Evolutionary conservation across 1,139 yeast species (phyloP), one percentile per base, ranked within the genome.

Genomic region (Martiniozyma asiatica): DNA sequence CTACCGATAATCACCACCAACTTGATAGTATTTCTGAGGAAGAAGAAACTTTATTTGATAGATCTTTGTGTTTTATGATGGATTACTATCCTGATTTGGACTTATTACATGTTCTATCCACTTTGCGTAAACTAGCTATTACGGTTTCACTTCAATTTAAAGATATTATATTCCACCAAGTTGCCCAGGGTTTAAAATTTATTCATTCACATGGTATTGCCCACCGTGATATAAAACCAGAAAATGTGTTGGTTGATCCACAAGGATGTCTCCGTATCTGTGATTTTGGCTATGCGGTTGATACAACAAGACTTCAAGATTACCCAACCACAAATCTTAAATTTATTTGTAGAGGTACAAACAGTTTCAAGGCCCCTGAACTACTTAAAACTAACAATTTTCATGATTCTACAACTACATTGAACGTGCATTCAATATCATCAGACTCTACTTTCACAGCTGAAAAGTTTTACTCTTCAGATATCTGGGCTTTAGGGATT

Each of bases 301-400:
- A 61, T 36, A 39, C 64, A 13, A 37, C 44, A 15, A 41, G 45
- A 6, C 12, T 46, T 4, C 34, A 33, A 4, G 24, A 27, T 7
- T 48, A 46, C 30, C 41, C 41, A 4, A 17, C 44, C 7, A 35
- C 40, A 1, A 48, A 53, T 20, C n/a, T 20, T 4, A 52, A 54
- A 2, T 49, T 47, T 22, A 37, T 66, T 9, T 51, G 46, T 29
- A 53, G 65, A 36, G 77, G 77, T 1, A 70, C 77, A 2, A 58
- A 55, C 22, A 62, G 71, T 13, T 70, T 68, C 47, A 70, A 68
- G 42, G 68, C 76, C 0, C 76, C 77, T 0, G 76, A 70, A 42
- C 14, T 25, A 14, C 25, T 21, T 3, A 17, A 29, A 5, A 14
- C 24, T 21, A 17, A 15, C 7, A 13, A 20, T 11, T 16, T 24